Base-by-base conservation (phyloP, 2,329 filamentous ascomycete genomes). In the Paraphaeosphaeria sporulosa region DNA sequence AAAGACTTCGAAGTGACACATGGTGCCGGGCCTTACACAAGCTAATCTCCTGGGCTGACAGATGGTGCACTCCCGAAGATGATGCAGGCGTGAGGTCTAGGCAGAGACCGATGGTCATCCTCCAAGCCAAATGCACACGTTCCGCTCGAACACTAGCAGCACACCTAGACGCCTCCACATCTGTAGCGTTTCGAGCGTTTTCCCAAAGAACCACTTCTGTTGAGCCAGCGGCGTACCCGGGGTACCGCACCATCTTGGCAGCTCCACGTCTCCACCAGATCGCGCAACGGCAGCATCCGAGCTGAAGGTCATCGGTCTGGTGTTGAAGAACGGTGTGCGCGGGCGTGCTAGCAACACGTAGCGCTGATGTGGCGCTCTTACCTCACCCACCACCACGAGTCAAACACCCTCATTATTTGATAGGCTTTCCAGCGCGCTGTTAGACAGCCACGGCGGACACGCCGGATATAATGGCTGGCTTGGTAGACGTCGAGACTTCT, bases 371-470 rank as follows among this genome's bases (percentile, higher is more conserved):
- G 48, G 48, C 48, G 30, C 34, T 38, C 48, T 51, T 13, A 51
- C 21, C 48, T 51, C 48, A 51, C 48, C 48, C 48, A 38, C 48
- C 48, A 36, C 21, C 19, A 51, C 48, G 48, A 51, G 48, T 40
- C 48, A 38, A 51, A 23, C 30, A 32, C 48, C 32, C 23, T n/a
- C 21, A 8, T 36, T 21, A 5, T 32, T 6, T 19, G 38, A 9
- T 25, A 19, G n/a, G 34, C n/a, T 15, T 23, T 30, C n/a, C 30
- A 30, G 23, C 47, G 17, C 47, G 27, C 27, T 51, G 17, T 15
- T 21, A 36, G 19, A 36, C 21, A 50, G 47, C 47, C 48, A 40
- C 48, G 30, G 25, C 48, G 32, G 48, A n/a, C 32, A 40, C 19
- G 21, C 38, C 38, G 38, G 38, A 40, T n/a, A 40, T 19, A n/a